phyloP scores from a whole-genome alignment of 75 land plant species.

The Gnetum montanum region DNA sequence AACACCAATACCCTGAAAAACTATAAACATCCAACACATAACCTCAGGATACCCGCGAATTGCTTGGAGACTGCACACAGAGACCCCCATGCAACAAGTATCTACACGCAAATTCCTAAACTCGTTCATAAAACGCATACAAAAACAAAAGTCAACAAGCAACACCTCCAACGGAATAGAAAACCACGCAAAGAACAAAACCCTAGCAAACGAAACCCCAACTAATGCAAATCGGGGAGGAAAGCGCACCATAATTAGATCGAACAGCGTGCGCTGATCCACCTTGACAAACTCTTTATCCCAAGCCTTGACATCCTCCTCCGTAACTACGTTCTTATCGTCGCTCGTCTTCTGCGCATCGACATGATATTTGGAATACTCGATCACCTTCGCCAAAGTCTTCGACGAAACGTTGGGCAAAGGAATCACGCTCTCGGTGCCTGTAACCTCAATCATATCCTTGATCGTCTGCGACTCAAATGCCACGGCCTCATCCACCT shows the following conservation, averaged over 20 bases:
- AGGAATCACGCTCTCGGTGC: slow-evolving; percentile 35
- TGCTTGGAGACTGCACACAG: no score
- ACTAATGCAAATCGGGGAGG: background rate
- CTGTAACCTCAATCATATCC: slow-evolving; percentile 63
- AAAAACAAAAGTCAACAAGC: no score
- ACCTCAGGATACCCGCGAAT: no score
- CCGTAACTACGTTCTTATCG: slow-evolving; percentile 15
- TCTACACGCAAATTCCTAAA: no score
- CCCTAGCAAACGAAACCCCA: background rate
- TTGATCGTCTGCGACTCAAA: slow-evolving; percentile 42
- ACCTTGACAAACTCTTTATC: slow-evolving; percentile 59
- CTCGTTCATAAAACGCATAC: no score
- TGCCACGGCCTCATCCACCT: slow-evolving; percentile 48
- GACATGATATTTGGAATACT: slow-evolving; percentile 59
- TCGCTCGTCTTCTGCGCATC: slow-evolving; percentile 17
- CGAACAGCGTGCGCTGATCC: slow-evolving; percentile 53
- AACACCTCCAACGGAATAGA: no score
- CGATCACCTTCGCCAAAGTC: slow-evolving; percentile 57
- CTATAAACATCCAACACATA: no score
- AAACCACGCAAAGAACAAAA: background rate
- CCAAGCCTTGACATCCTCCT: slow-evolving; percentile 50
- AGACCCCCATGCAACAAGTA: no score
- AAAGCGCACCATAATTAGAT: slow-evolving; percentile 34
- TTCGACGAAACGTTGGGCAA: slow-evolving; percentile 49
- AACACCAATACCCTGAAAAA: no score